phyloP scores from a whole-genome alignment of 2,329 filamentous ascomycete species.

The Paramyrothecium sp. region DNA sequence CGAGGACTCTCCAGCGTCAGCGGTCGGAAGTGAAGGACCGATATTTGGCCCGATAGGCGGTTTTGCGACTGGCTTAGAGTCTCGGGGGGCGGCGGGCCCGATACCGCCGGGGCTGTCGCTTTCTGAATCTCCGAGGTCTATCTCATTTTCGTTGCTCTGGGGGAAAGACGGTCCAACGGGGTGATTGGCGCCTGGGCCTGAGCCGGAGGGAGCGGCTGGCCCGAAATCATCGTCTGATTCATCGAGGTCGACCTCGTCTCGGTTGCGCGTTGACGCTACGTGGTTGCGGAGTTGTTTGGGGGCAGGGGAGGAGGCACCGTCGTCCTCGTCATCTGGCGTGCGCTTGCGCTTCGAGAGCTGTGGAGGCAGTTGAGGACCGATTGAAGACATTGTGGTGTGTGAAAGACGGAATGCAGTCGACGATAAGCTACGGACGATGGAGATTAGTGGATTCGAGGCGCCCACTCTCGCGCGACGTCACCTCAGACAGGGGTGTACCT shows the following conservation, averaged over 20 bases:
- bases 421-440: slow-evolving; percentile 9
- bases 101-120: slow-evolving; percentile 18
- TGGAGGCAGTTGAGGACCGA: slow-evolving; percentile 69
- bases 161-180: slow-evolving; percentile 18
- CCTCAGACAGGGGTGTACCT: slow-evolving; percentile 8
- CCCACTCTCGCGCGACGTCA: slow-evolving; percentile 18
- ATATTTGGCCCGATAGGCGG: slow-evolving; percentile 23
- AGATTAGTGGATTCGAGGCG: background rate
- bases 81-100: slow-evolving; percentile 33
- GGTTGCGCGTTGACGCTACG: slow-evolving; percentile 34
- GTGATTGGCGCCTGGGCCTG: slow-evolving; percentile 8
- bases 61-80: slow-evolving; percentile 12
- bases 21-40: slow-evolving; percentile 34
- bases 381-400: slow-evolving; percentile 57
- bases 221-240: slow-evolving; percentile 40
- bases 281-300: slow-evolving; percentile 37
- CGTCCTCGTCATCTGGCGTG: slow-evolving; percentile 39
- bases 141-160: slow-evolving; percentile 37
- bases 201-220: slow-evolving; percentile 26
- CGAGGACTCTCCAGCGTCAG: slow-evolving; percentile 33
- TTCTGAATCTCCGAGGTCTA: slow-evolving; percentile 36
- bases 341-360: slow-evolving; percentile 65
- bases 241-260: slow-evolving; percentile 46
- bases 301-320: slow-evolving; percentile 34
- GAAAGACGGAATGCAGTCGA: background rate